These are phyloP conservation scores for Diplocarpon rosae DNA, from an alignment of 2,329 filamentous ascomycete species.

Conservation along the genomic window DNA sequence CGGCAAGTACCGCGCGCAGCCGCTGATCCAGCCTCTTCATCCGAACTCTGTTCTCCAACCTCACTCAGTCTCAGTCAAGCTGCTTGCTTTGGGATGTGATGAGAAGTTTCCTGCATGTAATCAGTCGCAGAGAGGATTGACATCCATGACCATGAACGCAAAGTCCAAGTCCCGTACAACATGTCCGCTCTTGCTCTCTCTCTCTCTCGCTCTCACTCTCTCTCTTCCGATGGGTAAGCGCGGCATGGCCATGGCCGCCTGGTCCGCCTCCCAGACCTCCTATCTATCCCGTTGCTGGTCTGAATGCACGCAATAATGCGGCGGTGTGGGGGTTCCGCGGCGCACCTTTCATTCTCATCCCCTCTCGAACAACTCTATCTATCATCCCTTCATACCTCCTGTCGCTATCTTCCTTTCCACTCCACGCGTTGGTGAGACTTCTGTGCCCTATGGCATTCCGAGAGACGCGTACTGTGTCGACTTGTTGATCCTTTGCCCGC, in stretches of 20 bases:
- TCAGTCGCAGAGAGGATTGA: neutral
- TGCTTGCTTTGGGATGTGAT: neutral
- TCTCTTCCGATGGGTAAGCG: neutral
- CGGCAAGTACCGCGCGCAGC: too few relatives aligned
- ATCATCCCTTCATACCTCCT: neutral
- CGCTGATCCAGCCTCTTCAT: neutral
- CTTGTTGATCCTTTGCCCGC: constrained; percentile 4
- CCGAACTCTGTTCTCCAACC: neutral
- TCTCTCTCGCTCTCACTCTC: too few relatives aligned
- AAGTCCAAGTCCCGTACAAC: neutral
- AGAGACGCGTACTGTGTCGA: constrained; percentile 4
- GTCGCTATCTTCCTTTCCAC: neutral
- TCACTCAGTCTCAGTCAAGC: constrained; percentile 3
- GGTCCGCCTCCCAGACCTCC: too few relatives aligned
- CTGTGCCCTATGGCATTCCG: constrained; percentile 10
- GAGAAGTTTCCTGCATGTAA: constrained; percentile 3
- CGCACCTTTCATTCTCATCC: constrained; percentile 2
- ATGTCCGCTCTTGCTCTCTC: too few relatives aligned
- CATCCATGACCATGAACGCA: neutral
- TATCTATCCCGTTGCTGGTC: neutral
- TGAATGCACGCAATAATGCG: constrained; percentile 2
- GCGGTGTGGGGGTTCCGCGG: neutral
- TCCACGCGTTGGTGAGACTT: constrained; percentile 1
- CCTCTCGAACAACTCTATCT: neutral
- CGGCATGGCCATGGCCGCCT: too few relatives aligned